A percentile compares a stretch with the other conserved stretches of the same genome.
These are phyloP conservation scores for Calcarisporium arbuscula DNA, from an alignment of 2,329 filamentous ascomycete genomes.

Conservation along the genomic window DNA sequence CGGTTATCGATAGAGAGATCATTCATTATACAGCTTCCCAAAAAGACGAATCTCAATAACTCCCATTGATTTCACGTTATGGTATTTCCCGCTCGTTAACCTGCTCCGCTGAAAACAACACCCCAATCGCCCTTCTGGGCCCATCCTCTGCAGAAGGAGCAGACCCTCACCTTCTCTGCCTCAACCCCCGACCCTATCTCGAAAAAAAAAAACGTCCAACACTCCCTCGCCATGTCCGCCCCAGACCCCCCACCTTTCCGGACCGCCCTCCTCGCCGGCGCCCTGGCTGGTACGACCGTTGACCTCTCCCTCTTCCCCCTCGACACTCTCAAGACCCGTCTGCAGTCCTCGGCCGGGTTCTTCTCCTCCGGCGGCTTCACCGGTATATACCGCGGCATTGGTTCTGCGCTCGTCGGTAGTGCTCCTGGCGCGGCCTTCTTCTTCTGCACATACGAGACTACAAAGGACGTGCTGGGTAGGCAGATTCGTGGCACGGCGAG, in stretches of 20 bases:
- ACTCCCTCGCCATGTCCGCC: conserved; percentile 6
- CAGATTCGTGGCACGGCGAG: conserved; percentile 18
- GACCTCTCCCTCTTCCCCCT: conserved; percentile 96
- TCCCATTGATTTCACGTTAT: too few relatives aligned
- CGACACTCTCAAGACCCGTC: conserved; percentile 96
- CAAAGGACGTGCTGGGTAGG: conserved; percentile 50
- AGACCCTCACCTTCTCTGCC: too few relatives aligned
- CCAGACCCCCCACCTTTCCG: conserved; percentile 37
- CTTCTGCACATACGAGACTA: conserved; percentile 87
- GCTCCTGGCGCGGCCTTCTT: conserved; percentile 93
- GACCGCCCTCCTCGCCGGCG: conserved; percentile 69
- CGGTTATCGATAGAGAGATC: conserved; percentile 3
- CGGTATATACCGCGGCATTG: conserved; percentile 89
- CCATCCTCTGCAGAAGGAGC: too few relatives aligned
- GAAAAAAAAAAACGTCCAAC: too few relatives aligned
- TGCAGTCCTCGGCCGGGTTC: conserved; percentile 77
- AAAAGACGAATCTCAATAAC: too few relatives aligned
- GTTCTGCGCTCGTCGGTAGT: conserved; percentile 81
- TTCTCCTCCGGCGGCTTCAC: conserved; percentile 79
- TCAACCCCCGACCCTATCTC: too few relatives aligned
- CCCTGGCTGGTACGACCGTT: conserved; percentile 87
- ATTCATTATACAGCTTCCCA: too few relatives aligned
- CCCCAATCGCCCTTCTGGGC: too few relatives aligned
- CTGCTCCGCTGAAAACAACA: too few relatives aligned
- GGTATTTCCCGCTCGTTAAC: too few relatives aligned